Evolutionary conservation across 805 yeast species (phyloP), one percentile per base, ranked within the genome.

Genomic region (Saturnispora kantuleensis): DNA sequence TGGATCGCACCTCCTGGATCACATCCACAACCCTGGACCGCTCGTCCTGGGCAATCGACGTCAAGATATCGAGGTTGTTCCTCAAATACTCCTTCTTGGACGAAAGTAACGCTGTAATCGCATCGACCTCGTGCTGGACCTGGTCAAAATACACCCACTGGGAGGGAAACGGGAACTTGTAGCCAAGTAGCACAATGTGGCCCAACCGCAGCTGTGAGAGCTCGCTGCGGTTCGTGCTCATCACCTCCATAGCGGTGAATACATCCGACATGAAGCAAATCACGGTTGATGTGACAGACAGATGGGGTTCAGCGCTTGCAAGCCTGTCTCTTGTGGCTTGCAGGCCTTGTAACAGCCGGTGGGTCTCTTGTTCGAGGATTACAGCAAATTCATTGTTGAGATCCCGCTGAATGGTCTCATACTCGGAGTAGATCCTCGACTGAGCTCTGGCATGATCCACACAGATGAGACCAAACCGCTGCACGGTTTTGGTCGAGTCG

Each of bases 81-180:
- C 41, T 30, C 2, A 46, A 9, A 42, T 38, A 44, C 15, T 46
- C 17, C 6, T 21, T 13, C 18, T 46, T 41, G 2, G 11, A 8
- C 1, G n/a, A 10, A 17, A 35, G 15, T 2, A 49, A 7, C 2
- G 16, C 10, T 13, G 31, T 28, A 9, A 46, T 31, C 4, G 39
- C 13, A n/a, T 34, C 32, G 9, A 38, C 56, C 43, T 74, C 77
- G 41, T 65, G 67, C 11, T 74, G 77, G 0, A 85, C 46, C 51
- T 85, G 94, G 35, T 83, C 93, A 39, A 65, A 65, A 55, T 66
- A 75, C 1, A 79, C 49, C 82, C 88, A 81, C 28, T 71, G 70
- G 0, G 60, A 31, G 0, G 81, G 74, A 41, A 76, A 70, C 17
- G 65, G 66, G 48, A 62, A 71, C 37, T 81, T 62, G n/a, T 68